A percentile compares a stretch with the other conserved stretches of the same genome.
phyloP scores from a whole-genome alignment of 768 basidiomycete genomes.

The Boletus tylopilopsis region DNA sequence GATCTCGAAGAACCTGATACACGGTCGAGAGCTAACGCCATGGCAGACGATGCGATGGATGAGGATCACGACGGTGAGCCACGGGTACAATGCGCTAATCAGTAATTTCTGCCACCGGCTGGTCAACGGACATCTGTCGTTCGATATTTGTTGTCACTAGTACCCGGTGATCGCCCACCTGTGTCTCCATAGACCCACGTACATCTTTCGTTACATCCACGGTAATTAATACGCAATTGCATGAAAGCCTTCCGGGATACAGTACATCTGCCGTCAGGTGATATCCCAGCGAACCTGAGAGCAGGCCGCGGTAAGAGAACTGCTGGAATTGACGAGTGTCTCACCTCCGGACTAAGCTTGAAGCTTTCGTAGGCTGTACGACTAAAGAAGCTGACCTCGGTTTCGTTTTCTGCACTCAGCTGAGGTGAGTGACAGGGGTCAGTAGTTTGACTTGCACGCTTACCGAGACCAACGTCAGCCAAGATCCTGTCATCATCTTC shows the following conservation, averaged over 20 bases:
- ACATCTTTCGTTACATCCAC: conserved; percentile 28
- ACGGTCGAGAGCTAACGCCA: conserved; percentile 40
- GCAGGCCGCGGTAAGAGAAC: neutral
- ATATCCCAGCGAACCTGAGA: conserved; percentile 29
- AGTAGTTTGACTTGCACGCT: conserved; percentile 24
- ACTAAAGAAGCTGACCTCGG: conserved; percentile 92
- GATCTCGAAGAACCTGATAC: conserved; percentile 76
- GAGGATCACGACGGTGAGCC: conserved; percentile 86
- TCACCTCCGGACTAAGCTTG: conserved; percentile 78
- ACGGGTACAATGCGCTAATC: conserved; percentile 94
- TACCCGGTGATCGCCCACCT: conserved; percentile 20
- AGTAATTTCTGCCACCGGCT: conserved; percentile 40
- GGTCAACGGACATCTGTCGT: conserved; percentile 13
- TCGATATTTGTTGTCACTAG: conserved; percentile 18
- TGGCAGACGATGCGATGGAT: conserved; percentile 83
- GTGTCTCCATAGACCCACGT: conserved; percentile 28
- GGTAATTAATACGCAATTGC: conserved; percentile 24
- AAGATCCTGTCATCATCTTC: conserved; percentile 62
- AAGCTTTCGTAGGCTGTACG: conserved; percentile 72
- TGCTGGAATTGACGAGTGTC: neutral
- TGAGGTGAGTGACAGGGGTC: neutral
- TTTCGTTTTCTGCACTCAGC: conserved; percentile 78
- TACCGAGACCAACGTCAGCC: conserved; percentile 74
- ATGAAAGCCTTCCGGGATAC: no score
- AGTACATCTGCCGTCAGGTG: no score